Base-by-base conservation (phyloP, 345 rosid species). In the Sonneratia alba region DNA sequence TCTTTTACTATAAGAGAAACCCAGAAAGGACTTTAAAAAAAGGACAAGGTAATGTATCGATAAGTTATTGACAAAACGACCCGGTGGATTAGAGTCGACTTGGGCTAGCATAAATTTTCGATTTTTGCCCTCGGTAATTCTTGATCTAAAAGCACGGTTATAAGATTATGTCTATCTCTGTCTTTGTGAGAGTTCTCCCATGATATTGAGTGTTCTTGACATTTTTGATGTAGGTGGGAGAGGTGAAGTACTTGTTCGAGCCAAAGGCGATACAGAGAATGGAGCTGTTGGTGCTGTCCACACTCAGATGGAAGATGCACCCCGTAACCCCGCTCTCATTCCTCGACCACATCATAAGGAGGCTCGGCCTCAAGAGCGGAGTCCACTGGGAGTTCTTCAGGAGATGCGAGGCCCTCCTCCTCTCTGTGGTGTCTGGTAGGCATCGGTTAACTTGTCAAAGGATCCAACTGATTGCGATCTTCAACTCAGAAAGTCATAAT, bases 291-390 rank as follows among this genome's bases (percentile, higher is more conserved):
- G 81, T 94, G 57, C 88, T 94, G 6, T 90, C 98, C 15, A 80
- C 97, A 10, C 90, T 94, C 15, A 62, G 82, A 70, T 94, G 98
- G 98, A 87, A 81, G 84, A 94, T 94, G 98, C 90, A 88, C 78
- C 97, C 88, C 13, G 76, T 90, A 45, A 90, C 98, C 21, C 90
- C 97, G n/a, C 74, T 90, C 48, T 90, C 98, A 19, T 94, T 94
- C 68, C 43, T 92, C 24, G 94, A 95, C 81, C 89, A 88, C 77
- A 80, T 92, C 43, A 71, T 88, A 7, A 76, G 92, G 74, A 85
- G 97, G 85, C 82, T 95, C 7, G 94, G 97, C 0, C 77, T 92
- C 21, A 85, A 80, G 73, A 79, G 71, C 70, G 76, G 78, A 75
- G 81, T 85, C 75, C 90, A 84, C 70, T 57, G 64, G 92, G 92